Base-by-base conservation (phyloP, 768 basidiomycete genomes). In the Mycena vitilis region DNA sequence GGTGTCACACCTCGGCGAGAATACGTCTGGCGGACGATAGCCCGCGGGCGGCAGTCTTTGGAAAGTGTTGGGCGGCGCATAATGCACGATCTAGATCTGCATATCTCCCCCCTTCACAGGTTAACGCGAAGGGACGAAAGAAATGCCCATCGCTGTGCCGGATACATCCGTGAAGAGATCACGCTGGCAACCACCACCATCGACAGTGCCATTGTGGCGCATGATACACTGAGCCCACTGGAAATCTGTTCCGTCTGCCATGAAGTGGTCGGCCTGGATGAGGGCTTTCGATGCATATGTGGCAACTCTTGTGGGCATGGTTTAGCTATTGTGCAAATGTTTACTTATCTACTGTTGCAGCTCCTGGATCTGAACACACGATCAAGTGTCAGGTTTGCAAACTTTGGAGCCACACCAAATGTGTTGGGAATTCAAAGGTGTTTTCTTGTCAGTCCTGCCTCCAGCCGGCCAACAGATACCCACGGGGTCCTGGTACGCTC, bases 401-500 rank as follows among this genome's bases (percentile, higher is more conserved):
- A 30, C 1, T 12, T 16, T 53, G 51, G 51, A 53, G 51, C 13
- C 51, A 53, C 30, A 34, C 12, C 30, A 11, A 53, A 20, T 53
- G 51, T 34, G 51, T 53, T 13, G 30, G 51, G 16, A 34, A 34
- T 53, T 13, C 30, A 5, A 9, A 53, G 25, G 13, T 8, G 23
- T 53, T 53, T 34, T 16, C 30, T 53, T 53, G 51, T 53, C 25
- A 5, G 15, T 12, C 6, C 25, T 51, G 72, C 90, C 15, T 45
- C n/a, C n/a, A n/a, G n/a, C n/a, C n/a, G n/a, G 30, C 30, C 30
- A 30, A 30, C 30, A n/a, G n/a, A n/a, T n/a, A n/a, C n/a, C n/a
- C n/a, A n/a, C n/a, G n/a, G n/a, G n/a, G n/a, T n/a, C n/a, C n/a
- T n/a, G n/a, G n/a, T n/a, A n/a, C n/a, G n/a, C n/a, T n/a, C n/a